Conservation (phyloP, 73 alveolate species). For the Effrenium voratum region DNA sequence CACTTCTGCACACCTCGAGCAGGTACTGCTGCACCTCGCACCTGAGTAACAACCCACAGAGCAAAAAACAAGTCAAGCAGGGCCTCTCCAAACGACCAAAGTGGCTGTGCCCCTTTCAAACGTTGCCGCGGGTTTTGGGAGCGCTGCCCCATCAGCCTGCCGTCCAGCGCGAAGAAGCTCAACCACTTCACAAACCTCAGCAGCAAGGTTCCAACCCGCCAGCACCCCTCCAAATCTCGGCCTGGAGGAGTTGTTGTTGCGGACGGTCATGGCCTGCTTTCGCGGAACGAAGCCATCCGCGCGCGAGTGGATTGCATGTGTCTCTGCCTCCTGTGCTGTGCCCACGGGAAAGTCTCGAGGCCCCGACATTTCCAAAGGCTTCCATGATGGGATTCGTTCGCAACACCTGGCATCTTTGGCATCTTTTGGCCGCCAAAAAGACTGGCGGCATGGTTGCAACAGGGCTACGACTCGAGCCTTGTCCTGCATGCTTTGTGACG, state of each 20-base stretch:
- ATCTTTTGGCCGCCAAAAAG: not conserved
- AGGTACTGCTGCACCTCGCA: constrained; percentile 81
- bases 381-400: constrained; percentile 88
- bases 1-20: constrained; percentile 19
- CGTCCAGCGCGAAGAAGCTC: constrained; percentile 52
- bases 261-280: constrained; percentile 82
- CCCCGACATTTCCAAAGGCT: constrained; percentile 65
- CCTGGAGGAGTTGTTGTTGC: constrained; percentile 93
- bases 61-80: too few species aligned
- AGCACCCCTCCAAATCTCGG: too few species aligned
- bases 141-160: constrained; percentile 60
- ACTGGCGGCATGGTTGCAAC: not conserved
- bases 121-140: not conserved
- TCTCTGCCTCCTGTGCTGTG: not conserved
- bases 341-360: not conserved
- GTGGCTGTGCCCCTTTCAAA: too few species aligned
- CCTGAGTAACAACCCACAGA: not conserved
- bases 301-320: not conserved
- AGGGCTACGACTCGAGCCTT: not conserved
- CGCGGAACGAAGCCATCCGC: not conserved
- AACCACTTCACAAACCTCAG: constrained; percentile 85
- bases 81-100: too few species aligned
- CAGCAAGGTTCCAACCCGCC: not conserved
- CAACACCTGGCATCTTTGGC: constrained; percentile 20
- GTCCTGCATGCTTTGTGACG: constrained; percentile 8